Conservation (phyloP, 345 rosid species). For the Boechera stricta region DNA sequence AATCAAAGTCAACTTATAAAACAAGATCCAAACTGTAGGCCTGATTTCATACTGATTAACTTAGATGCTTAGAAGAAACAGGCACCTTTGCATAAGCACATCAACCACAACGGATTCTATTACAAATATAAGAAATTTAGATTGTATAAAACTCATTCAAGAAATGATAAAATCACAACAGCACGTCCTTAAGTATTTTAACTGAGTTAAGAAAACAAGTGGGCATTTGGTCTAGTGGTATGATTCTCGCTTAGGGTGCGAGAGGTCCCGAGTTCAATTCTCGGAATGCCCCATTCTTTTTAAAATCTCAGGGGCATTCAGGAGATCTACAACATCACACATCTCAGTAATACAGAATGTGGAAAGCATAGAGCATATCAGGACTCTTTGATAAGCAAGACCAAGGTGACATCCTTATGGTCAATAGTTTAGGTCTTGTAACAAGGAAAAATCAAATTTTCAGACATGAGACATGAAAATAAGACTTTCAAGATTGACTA, state of each 20-base stretch:
- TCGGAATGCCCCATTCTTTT: slow-evolving; percentile 66
- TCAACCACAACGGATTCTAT: neutral
- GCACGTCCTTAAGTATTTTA: neutral
- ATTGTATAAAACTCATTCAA: neutral
- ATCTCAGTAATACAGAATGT: neutral
- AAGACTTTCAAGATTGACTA: slow-evolving; percentile 28
- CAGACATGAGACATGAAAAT: neutral
- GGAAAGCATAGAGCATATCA: neutral
- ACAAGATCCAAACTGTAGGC: neutral
- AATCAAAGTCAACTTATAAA: neutral
- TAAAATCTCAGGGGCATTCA: slow-evolving; percentile 5
- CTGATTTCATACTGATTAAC: neutral
- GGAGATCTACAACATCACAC: neutral
- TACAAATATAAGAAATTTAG: neutral
- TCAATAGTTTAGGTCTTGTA: neutral
- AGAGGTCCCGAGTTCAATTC: slow-evolving; percentile 96
- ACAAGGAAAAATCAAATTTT: neutral
- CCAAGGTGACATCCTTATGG: neutral
- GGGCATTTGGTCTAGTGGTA: slow-evolving; percentile 95
- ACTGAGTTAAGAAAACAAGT: neutral
- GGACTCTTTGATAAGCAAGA: neutral
- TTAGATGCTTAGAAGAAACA: neutral
- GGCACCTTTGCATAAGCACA: neutral
- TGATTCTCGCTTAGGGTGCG: slow-evolving; percentile 94
- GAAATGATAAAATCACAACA: neutral